Evolutionary conservation across 345 rosid genomes (phyloP).

Genomic region (Clausena lansium): DNA sequence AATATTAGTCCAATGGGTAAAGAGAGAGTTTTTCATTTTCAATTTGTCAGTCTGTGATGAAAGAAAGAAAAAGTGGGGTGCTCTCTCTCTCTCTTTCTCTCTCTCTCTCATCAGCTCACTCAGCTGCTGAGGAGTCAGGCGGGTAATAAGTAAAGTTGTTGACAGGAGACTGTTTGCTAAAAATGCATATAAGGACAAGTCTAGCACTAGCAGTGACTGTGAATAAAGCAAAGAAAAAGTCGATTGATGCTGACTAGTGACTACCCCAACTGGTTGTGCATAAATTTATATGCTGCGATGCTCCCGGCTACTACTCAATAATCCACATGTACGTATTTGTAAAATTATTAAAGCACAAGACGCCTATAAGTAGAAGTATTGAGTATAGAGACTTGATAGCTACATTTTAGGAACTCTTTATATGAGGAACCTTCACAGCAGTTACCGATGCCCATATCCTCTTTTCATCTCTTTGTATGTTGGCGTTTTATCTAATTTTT

Average conservation of each 20-base stretch:
- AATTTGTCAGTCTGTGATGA: not conserved
- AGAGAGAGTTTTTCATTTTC: constrained; percentile 9
- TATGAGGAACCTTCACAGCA: constrained; percentile 51
- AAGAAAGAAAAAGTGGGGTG: not conserved
- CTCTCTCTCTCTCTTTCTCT: not conserved
- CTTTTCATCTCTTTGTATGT: not conserved
- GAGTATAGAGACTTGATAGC: not conserved
- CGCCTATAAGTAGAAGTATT: not conserved
- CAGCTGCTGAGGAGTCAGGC: not conserved
- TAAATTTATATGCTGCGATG: not conserved
- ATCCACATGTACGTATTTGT: not conserved
- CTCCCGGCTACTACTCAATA: not conserved
- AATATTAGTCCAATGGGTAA: constrained; percentile 31
- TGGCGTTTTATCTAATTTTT: not conserved
- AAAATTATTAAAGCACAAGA: too few species aligned
- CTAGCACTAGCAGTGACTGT: constrained; percentile 15
- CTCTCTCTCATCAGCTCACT: not conserved
- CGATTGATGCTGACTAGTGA: constrained; percentile 21
- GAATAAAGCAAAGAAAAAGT: not conserved
- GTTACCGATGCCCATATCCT: constrained; percentile 18
- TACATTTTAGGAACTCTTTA: not conserved
- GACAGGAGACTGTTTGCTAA: constrained; percentile 20
- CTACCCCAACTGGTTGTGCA: constrained; percentile 22
- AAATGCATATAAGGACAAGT: constrained; percentile 34
- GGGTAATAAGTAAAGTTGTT: constrained; percentile 13